These are phyloP conservation scores for Solanum tarapatanum DNA, from an alignment of 257 asterid genomes.

Conservation along the genomic window DNA sequence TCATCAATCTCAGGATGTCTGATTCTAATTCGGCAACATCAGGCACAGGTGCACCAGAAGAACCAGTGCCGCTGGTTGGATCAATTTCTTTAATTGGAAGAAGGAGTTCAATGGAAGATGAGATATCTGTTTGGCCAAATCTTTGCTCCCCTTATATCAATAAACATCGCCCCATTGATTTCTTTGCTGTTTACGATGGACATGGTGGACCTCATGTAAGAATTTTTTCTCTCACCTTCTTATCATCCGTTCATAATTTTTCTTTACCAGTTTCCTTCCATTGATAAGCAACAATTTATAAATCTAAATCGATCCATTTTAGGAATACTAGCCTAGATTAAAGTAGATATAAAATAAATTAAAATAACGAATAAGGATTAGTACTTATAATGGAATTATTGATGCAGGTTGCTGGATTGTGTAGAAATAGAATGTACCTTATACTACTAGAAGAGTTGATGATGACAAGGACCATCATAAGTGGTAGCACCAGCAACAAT, in stretches of 20 bases:
- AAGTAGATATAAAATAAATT: too few species aligned
- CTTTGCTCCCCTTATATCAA: conserved; percentile 4
- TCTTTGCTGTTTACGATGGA: conserved; percentile 12
- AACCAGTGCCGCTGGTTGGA: background rate
- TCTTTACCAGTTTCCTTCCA: background rate
- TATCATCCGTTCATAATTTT: background rate
- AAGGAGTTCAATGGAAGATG: conserved; percentile 11
- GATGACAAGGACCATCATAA: background rate
- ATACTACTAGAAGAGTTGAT: background rate
- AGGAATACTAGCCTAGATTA: background rate
- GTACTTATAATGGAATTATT: too few species aligned
- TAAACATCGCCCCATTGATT: background rate
- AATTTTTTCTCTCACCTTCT: too few species aligned
- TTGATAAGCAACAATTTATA: background rate
- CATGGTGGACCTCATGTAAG: conserved; percentile 16
- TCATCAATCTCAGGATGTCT: background rate
- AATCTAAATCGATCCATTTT: background rate
- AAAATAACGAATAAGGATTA: too few species aligned
- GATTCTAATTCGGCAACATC: background rate
- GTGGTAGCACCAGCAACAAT: background rate
- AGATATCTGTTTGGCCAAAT: background rate
- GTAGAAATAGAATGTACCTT: background rate
- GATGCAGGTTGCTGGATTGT: background rate
- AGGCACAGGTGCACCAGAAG: background rate
- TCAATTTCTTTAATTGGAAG: conserved; percentile 2